Base-by-base conservation (phyloP, 768 basidiomycete species). In the Boletus rubroflammeus region DNA sequence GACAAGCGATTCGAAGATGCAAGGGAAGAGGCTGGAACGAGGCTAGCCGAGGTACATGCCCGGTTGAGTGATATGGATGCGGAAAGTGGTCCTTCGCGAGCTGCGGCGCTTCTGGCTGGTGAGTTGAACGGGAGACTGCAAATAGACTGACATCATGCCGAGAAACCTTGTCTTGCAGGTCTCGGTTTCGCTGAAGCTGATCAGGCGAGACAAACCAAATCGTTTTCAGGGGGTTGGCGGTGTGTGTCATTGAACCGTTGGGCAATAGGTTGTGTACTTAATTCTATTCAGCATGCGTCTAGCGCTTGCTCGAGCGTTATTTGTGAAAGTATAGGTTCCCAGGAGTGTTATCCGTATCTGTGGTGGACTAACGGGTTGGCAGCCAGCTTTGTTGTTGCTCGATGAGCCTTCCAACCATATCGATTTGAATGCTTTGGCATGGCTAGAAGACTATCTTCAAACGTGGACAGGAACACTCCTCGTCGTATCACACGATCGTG, bases 401-500 rank as follows among this genome's bases (percentile, higher is more conserved):
- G 94, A 94, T 71, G 93, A 97, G 67, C 95, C 95, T 67, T 96
- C 96, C 11, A 98, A 98, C 80, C 93, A 97, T 74, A 93, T 93
- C 66, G 93, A 96, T 80, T 72, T 98, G 51, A 98, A 98, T 71
- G 95, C 95, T 9, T 80, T 98, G 65, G 96, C 96, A 29, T 98
- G 96, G 95, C 77, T 95, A 7, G 94, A 98, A 76, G 95, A 97
- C 65, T 98, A 98, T 67, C 79, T 98, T 6, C 95, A 96, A 69
- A 95, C 93, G 2, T 98, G 94, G 94, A 74, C 84, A 1, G 89
- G 92, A 48, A 97, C 94, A 0, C 74, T 98, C 15, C 84, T 98
- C 36, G 94, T 97, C 14, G 94, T 98, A 86, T 94, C 96, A 50
- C 97, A 99, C 79, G 97, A 99, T 71, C 87, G 97, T 65, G 92